These are phyloP conservation scores for Filosporella fistucella DNA, from an alignment of 495 filamentous ascomycete genomes.

Conservation along the genomic window DNA sequence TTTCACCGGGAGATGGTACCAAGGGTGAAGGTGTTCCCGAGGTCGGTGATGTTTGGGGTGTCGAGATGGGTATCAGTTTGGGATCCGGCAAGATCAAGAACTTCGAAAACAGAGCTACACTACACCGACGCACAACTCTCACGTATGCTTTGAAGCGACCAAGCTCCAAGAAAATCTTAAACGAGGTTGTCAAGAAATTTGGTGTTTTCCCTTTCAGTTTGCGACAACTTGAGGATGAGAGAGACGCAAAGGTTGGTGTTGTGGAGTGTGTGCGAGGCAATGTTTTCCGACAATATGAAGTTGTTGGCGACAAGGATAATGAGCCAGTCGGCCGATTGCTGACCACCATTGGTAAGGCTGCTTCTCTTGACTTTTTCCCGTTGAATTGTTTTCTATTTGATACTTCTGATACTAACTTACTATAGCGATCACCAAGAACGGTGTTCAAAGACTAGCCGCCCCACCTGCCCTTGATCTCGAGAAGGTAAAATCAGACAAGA, in stretches of 20 bases:
- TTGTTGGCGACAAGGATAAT: slow-evolving; percentile 86
- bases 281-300: slow-evolving; percentile 91
- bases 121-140: slow-evolving; percentile 87
- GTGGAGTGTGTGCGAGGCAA: slow-evolving; percentile 90
- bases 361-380: slow-evolving; percentile 1
- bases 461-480: slow-evolving; percentile 67
- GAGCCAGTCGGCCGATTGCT: slow-evolving; percentile 78
- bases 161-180: slow-evolving; percentile 83
- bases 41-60: slow-evolving; percentile 94
- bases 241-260: slow-evolving; percentile 91
- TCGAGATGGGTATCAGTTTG: slow-evolving; percentile 87
- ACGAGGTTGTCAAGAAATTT: slow-evolving; percentile 93
- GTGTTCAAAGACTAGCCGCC: slow-evolving; percentile 75
- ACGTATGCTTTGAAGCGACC: slow-evolving; percentile 89
- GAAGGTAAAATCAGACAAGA: slow-evolving; percentile 90
- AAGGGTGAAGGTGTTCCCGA: slow-evolving; percentile 91
- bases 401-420: slow-evolving; percentile 19
- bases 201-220: slow-evolving; percentile 96
- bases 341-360: slow-evolving; percentile 79
- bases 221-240: slow-evolving; percentile 94
- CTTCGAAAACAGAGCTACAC: slow-evolving; percentile 77
- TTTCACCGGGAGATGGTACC: slow-evolving; percentile 76
- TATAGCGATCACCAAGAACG: slow-evolving; percentile 97
- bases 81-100: slow-evolving; percentile 93
- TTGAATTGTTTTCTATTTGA: too few species aligned